Evolutionary conservation across 2,329 filamentous ascomycete genomes (phyloP), one percentile per base, ranked within the genome.

Genomic region (Monascus ruber): DNA sequence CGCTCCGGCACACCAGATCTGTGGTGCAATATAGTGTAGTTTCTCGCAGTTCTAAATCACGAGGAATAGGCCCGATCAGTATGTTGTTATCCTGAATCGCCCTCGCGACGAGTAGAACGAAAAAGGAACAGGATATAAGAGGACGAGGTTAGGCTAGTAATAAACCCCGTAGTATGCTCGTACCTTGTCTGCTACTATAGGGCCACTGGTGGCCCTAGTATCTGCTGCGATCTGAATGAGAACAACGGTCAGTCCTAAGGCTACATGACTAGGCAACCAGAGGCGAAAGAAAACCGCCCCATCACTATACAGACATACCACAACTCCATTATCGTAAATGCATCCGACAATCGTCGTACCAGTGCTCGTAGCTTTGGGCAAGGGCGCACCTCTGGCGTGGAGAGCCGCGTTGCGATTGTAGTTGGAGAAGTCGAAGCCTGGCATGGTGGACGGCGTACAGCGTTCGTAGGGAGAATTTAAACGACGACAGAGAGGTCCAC

Each of bases 391-490:
- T 67, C 83, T 80, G 55, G 89, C 86, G 65, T 96, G 89, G 53
- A 98, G 79, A 49, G 89, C 89, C 63, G 83, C 79, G 78, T 98
- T 98, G 73, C 91, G 86, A 77, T 94, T 94, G 79, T 96, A 91
- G 76, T 98, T 98, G 66, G 87, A 93, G 76, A 98, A 98, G 72
- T 96, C 88, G 76, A 95, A 94, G 71, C 88, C 88, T 56, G 85
- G 81, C 91, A 98, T 98, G 56, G 59, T 81, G 68, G 68, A 48
- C 41, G 46, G 51, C 43, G 47, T 44, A 17, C 2, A 17, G 17
- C 17, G 17, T 3, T 17, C 17, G 17, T 17, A 17, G 3, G 17
- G 17, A 17, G 17, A 17, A 17, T 17, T 17, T 17, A 17, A 17
- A 17, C 43, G 44, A 42, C 34, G 35, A 42, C 43, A 45, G 29